Evolutionary conservation across 805 yeast genomes (phyloP).

Genomic region (Wickerhamiella occidentalis): DNA sequence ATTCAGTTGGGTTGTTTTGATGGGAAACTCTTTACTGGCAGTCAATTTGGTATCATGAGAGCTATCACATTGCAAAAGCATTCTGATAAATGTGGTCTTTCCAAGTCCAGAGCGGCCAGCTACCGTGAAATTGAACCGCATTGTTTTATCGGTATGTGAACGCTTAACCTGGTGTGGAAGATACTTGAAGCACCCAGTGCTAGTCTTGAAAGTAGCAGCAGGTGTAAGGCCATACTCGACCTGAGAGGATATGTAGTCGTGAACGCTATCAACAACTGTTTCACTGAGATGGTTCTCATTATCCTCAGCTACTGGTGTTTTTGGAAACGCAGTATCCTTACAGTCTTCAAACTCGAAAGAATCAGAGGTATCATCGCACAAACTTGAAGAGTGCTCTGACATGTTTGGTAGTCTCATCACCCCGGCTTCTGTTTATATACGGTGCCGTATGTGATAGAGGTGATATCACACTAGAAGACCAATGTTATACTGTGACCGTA

Average conservation of each 20-base stretch:
- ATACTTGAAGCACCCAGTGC: neutral
- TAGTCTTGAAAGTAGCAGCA: neutral
- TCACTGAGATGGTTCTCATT: neutral
- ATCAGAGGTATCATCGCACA: neutral
- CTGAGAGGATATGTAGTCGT: neutral
- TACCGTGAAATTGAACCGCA: conserved; percentile 53
- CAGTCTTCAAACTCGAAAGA: neutral
- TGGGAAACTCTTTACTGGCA: conserved; percentile 16
- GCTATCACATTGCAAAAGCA: conserved; percentile 40
- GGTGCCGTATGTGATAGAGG: no score
- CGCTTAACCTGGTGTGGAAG: conserved; percentile 28
- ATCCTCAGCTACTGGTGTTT: neutral
- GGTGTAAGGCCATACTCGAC: neutral
- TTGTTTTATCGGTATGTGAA: conserved; percentile 43
- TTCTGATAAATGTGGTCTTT: conserved; percentile 81
- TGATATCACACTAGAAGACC: no score
- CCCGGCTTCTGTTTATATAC: no score
- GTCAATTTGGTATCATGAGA: neutral
- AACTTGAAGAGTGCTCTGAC: neutral
- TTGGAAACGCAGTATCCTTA: neutral
- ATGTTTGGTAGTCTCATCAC: no score
- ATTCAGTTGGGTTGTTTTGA: conserved; percentile 61
- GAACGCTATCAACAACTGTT: neutral
- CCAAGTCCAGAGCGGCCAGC: conserved; percentile 87
- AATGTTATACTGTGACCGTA: no score